Evolutionary conservation across 83 land plant genomes (phyloP), one percentile per base, ranked within the genome.

Genomic region (Picea abies): DNA sequence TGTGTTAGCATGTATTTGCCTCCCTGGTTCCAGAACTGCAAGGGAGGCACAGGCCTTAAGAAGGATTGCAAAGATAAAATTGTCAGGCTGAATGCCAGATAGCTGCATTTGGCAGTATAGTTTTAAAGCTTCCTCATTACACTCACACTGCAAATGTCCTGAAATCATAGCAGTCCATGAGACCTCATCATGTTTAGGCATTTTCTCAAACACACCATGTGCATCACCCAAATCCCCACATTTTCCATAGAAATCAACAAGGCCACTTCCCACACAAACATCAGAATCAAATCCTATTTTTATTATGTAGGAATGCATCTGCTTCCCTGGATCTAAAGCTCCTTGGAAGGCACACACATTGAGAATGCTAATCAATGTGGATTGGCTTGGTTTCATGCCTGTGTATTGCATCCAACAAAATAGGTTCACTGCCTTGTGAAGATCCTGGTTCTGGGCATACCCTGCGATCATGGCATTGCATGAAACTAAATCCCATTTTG

Each of bases 21-120:
- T 70, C 17, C 73, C 26, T 26, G 20, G 9, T 15, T 35, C 4
- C 32, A 70, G 17, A 70, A 22, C 10, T 70, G 39, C 86, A 72
- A 78, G 63, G n/a, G 71, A 78, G 37, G 79, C 72, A 75, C 84
- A 85, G 3, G 86, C 86, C 29, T 60, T 56, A 22, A 85, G 69
- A 44, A 85, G 32, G 4, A 63, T 44, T 8, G 82, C 77, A 58
- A 85, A 73, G 52, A 79, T 81, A 20, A 63, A 41, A 52, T 58
- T 44, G 15, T 73, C 69, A 20, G 86, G 86, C 23, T 25, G 81
- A 1, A 73, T 26, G 41, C 60, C 80, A 44, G 62, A 60, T 22
- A 8, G 69, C 37, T 80, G 37, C 86, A 85, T 85, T 58, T 44
- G 61, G 4, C 19, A 12, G 61, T 71, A 63, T 26, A 85, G 37